Conservation (phyloP, 345 rosid species). For the Pugionium dolabratum region DNA sequence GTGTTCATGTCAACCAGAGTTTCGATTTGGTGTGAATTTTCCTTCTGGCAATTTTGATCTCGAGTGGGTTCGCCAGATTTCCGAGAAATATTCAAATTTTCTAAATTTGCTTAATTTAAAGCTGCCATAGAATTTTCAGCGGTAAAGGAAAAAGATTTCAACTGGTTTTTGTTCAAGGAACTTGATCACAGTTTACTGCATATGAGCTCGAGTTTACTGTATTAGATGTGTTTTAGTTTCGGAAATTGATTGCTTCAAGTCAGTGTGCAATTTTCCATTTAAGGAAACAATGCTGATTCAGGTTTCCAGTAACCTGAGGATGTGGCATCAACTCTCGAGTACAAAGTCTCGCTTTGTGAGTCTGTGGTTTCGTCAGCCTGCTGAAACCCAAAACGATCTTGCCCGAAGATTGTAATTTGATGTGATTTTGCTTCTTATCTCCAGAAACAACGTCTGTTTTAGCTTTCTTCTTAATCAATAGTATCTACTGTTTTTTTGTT, state of each 20-base stretch:
- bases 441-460: background rate
- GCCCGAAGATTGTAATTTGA: too few species aligned
- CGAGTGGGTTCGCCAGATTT: slow-evolving; percentile 28
- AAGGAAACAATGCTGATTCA: too few species aligned
- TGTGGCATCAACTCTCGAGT: background rate
- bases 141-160: slow-evolving; percentile 17
- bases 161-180: background rate
- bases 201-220: slow-evolving; percentile 20
- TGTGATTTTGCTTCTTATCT: background rate
- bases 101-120: slow-evolving; percentile 6
- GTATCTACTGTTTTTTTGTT: background rate
- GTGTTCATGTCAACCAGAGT: background rate
- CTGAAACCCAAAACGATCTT: too few species aligned
- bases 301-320: too few species aligned
- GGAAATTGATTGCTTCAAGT: background rate
- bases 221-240: background rate
- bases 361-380: background rate
- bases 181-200: slow-evolving; percentile 16
- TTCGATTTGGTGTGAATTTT: slow-evolving; percentile 28
- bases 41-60: slow-evolving; percentile 39
- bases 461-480: background rate
- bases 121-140: slow-evolving; percentile 7
- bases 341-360: background rate
- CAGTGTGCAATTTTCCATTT: slow-evolving; percentile 18
- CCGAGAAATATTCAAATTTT: background rate